Evolutionary conservation across 2,329 filamentous ascomycete genomes (phyloP).

Genomic region (Aureobasidium lini): DNA sequence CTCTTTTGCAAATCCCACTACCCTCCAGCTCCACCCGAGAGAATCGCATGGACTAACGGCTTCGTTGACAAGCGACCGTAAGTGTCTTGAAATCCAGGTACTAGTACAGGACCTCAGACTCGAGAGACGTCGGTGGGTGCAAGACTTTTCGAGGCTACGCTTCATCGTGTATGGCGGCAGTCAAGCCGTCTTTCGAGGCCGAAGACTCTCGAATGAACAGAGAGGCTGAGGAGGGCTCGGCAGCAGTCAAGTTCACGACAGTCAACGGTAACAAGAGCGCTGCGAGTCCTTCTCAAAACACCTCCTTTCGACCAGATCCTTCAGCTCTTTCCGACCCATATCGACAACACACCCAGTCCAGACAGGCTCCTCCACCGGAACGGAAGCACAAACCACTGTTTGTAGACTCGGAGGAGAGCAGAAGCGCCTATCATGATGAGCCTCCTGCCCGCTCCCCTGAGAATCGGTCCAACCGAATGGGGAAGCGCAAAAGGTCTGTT

Average conservation of each 20-base stretch:
- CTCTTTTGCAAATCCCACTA: background rate
- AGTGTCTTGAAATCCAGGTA: background rate
- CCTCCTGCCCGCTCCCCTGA: background rate
- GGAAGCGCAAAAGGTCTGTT: slow-evolving; percentile 7
- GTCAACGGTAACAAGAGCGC: slow-evolving; percentile 6
- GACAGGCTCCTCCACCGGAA: background rate
- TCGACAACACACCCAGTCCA: background rate
- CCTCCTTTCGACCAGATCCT: slow-evolving; percentile 3
- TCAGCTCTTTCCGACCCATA: background rate
- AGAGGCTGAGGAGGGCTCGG: background rate
- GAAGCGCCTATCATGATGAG: background rate
- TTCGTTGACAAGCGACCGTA: background rate
- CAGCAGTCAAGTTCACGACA: slow-evolving; percentile 9
- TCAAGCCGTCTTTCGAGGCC: slow-evolving; percentile 8
- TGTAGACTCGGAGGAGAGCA: background rate
- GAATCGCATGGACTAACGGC: slow-evolving; percentile 2
- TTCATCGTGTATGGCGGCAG: slow-evolving; percentile 1
- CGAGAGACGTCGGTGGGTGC: background rate
- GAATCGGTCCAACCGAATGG: background rate
- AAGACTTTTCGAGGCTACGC: background rate
- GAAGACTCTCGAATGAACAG: slow-evolving; percentile 6
- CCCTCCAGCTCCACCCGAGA: background rate
- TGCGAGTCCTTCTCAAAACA: background rate
- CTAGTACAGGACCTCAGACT: background rate
- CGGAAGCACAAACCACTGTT: background rate